Evolutionary conservation across 202 grass and related monocot species (phyloP).

Genomic region (Zoysia matrella): DNA sequence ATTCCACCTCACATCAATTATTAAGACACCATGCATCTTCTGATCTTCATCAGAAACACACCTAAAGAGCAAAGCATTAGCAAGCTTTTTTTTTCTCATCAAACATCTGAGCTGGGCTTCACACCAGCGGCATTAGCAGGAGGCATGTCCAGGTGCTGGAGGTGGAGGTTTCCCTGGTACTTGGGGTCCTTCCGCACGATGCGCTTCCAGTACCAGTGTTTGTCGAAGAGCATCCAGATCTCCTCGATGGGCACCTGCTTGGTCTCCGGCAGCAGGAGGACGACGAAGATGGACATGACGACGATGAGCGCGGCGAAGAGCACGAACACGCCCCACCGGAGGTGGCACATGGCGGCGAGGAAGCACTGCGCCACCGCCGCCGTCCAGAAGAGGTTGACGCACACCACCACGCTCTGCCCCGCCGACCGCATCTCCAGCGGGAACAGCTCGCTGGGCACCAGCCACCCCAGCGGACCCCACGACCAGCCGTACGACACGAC

Average conservation of each 20-base stretch:
- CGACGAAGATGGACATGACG: conserved; percentile 86
- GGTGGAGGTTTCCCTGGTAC: conserved; percentile 36
- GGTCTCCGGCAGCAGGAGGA: conserved; percentile 92
- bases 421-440: conserved; percentile 91
- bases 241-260: conserved; percentile 99
- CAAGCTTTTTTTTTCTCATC: neutral
- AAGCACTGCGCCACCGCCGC: conserved; percentile 97
- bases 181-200: conserved; percentile 64
- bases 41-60: neutral
- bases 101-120: conserved; percentile 20
- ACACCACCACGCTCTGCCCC: conserved; percentile 96
- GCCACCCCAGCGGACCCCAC: conserved; percentile 93
- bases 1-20: conserved; percentile 13
- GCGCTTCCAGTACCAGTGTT: conserved; percentile 95
- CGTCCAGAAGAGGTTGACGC: conserved; percentile 97
- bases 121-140: neutral
- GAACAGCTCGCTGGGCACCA: conserved; percentile 94
- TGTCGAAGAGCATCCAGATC: conserved; percentile 86
- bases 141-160: conserved; percentile 23
- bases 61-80: neutral
- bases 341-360: conserved; percentile 87
- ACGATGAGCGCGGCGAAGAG: conserved; percentile 86
- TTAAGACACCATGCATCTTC: neutral
- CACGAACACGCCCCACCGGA: conserved; percentile 86
- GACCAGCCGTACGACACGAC: conserved; percentile 94